A percentile compares a stretch with the other conserved stretches of the same genome.
Conservation (phyloP, 345 rosid genomes). For the Conringia planisiliqua region DNA sequence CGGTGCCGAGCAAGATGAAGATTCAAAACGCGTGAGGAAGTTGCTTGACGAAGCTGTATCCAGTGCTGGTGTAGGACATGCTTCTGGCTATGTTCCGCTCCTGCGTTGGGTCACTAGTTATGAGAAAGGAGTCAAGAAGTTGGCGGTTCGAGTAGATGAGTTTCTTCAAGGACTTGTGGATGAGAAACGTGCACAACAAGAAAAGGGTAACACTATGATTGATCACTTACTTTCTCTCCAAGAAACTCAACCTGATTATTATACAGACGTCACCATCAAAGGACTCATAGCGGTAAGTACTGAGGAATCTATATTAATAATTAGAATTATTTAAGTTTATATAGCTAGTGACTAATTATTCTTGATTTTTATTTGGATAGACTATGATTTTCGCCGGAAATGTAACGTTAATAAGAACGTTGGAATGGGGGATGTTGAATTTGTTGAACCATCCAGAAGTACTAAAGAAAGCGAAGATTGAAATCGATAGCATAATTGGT, state of each 20-base stretch:
- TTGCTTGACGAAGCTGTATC: neutral
- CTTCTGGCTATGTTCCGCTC: slow-evolving; percentile 35
- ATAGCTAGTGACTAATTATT: neutral
- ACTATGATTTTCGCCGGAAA: slow-evolving; percentile 4
- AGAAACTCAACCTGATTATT: slow-evolving; percentile 42
- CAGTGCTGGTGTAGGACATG: slow-evolving; percentile 1
- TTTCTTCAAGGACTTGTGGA: slow-evolving; percentile 46
- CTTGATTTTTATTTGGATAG: neutral
- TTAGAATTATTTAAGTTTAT: neutral
- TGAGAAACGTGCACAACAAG: slow-evolving; percentile 30
- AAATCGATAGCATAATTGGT: neutral
- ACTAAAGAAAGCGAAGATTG: neutral
- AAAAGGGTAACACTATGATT: slow-evolving; percentile 41
- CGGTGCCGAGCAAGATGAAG: neutral
- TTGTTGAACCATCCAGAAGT: neutral
- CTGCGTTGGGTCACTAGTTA: slow-evolving; percentile 26
- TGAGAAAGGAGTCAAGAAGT: slow-evolving; percentile 23
- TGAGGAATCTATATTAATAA: neutral
- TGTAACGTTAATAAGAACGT: neutral
- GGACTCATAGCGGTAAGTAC: slow-evolving; percentile 34
- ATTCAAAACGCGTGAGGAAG: neutral
- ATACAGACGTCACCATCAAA: slow-evolving; percentile 49
- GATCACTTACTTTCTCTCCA: slow-evolving; percentile 47
- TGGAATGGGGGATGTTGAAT: slow-evolving; percentile 6
- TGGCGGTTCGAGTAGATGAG: slow-evolving; percentile 29